These are phyloP conservation scores for Saturnispora sanitii DNA, from an alignment of 805 yeast species.

Conservation along the genomic window DNA sequence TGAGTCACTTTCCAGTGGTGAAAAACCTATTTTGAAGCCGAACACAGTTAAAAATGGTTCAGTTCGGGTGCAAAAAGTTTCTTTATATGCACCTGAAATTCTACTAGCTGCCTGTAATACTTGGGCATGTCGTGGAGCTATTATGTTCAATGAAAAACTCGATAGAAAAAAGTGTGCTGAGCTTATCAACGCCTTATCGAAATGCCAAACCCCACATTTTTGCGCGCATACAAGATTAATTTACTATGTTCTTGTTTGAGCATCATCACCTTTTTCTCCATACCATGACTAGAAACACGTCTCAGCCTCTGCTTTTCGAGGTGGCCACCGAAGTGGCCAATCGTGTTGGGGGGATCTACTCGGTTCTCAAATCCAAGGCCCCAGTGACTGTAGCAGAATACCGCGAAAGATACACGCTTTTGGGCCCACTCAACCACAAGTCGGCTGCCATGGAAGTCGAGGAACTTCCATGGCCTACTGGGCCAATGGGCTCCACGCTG, in stretches of 20 bases:
- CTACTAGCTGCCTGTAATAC: conserved; percentile 43
- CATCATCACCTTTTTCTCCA: neutral
- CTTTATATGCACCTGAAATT: conserved; percentile 12
- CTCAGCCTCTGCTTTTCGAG: conserved; percentile 82
- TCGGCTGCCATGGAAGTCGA: conserved; percentile 78
- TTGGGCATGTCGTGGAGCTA: conserved; percentile 57
- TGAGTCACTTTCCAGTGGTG: conserved; percentile 19
- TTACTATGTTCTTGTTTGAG: conserved; percentile 33
- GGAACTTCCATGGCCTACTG: conserved; percentile 42
- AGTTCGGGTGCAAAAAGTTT: neutral
- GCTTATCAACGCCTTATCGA: conserved; percentile 33
- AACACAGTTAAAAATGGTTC: neutral
- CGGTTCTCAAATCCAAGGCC: conserved; percentile 92
- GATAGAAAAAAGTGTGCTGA: conserved; percentile 32
- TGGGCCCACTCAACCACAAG: conserved; percentile 77
- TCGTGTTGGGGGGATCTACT: conserved; percentile 95
- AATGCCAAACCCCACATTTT: conserved; percentile 54
- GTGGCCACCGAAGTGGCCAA: conserved; percentile 97
- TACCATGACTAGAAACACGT: conserved; percentile 70
- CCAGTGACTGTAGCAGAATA: conserved; percentile 94
- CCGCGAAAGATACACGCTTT: conserved; percentile 70
- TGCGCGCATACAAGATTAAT: conserved; percentile 89
- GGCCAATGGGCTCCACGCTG: conserved; percentile 48
- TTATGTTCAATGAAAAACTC: conserved; percentile 60
- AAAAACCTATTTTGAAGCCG: too few species aligned